Base-by-base conservation (phyloP, 225 moss, liverwort and hornwort species). In the Thuidium tamariscinum region DNA sequence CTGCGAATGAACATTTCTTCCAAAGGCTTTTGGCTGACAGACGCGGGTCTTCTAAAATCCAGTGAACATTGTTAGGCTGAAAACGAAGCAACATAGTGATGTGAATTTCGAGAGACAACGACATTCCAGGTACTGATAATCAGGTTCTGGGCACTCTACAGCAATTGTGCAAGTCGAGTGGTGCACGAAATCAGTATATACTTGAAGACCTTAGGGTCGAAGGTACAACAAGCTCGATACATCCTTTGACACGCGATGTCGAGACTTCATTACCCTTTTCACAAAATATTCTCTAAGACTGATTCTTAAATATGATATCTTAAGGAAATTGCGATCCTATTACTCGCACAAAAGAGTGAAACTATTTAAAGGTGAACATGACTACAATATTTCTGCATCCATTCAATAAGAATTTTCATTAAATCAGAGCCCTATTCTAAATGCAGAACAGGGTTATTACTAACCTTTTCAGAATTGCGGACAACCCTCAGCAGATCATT, bases 391-490 rank as follows among this genome's bases (percentile, higher is more conserved):
- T 72, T 85, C 51, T 78, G 19, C 30, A 59, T 41, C 13, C 29
- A 83, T 54, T 76, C 49, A 81, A 69, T 64, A 41, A 76, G 80
- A n/a, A 59, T 52, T 66, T 65, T 51, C 29, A 78, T 54, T 85
- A 69, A 57, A 48, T 46, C 54, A 79, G 62, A 51, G 68, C 62
- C 66, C 48, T 52, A 71, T 44, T 46, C 56, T 51, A 57, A 74
- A n/a, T 74, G 15, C 29, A 79, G 30, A 74, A 68, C 57, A 66
- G 52, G 63, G 74, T 48, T 80, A 44, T 37, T 79, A 77, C 88
- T 70, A 32, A 93, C 92, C 96, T 95, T 95, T 54, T 94, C 93
- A 26, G 68, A 88, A 86, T 94, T 94, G 76, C 94, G 95, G 54
- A 88, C 88, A 82, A 92, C 73, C 73, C 92, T 90, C 82, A 95